Percentiles rank a stretch among this genome's conserved stretches.
Conservation (phyloP, 2,329 filamentous ascomycete species). For the Endothia cerciana region DNA sequence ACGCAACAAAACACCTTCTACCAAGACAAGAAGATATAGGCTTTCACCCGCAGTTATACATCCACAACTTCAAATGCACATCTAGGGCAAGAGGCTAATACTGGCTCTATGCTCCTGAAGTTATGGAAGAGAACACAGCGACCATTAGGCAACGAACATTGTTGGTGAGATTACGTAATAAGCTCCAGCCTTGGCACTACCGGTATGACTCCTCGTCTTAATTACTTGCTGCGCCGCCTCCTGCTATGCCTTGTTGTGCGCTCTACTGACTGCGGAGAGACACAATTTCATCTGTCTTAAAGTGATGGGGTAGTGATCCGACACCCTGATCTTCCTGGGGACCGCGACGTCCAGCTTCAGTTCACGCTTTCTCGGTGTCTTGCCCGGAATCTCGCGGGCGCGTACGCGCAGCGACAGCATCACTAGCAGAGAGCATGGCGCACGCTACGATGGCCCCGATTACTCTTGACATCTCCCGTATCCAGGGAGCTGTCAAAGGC, state of each 20-base stretch:
- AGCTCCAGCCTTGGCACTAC: not conserved
- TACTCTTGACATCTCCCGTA: constrained; percentile 2
- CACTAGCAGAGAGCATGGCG: not conserved
- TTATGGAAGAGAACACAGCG: not conserved
- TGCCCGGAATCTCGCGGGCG: not conserved
- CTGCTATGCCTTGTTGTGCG: no score
- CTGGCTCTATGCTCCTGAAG: not conserved
- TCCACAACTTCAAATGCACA: no score
- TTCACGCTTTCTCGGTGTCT: not conserved
- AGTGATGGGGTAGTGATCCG: no score
- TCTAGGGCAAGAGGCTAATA: no score
- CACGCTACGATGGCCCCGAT: not conserved
- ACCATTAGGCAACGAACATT: not conserved
- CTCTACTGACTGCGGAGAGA: not conserved
- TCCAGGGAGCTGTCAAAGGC: not conserved
- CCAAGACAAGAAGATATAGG: no score
- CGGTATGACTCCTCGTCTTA: not conserved
- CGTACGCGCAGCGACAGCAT: not conserved
- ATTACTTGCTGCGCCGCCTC: not conserved
- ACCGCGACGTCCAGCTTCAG: not conserved
- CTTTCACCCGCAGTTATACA: no score
- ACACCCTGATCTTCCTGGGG: no score
- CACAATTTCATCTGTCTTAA: not conserved
- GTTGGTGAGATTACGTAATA: not conserved
- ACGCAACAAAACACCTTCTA: no score